Evolutionary conservation across 140 eudicot genomes (phyloP), one percentile per base, ranked within the genome.

Genomic region (Ambrosia hybrid): DNA sequence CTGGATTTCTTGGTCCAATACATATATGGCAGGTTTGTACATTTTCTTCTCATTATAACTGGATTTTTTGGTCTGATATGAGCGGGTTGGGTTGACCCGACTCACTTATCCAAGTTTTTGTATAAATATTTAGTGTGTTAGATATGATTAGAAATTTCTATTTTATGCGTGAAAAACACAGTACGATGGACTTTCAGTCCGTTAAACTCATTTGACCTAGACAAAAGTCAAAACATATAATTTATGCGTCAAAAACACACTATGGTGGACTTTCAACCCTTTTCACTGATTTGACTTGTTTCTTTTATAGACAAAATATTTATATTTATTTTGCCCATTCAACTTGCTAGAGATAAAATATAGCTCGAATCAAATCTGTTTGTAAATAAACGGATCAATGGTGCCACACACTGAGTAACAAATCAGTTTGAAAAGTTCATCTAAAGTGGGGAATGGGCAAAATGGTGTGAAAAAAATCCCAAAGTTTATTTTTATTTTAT

Each of bases 21-120:
- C 98, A 92, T 79, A 84, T 89, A 65, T 92, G 96, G 98, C 98
- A 89, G 96, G 98, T 92, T 14, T 16, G 88, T 83, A 26, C 37
- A 64, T 12, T 68, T 53, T 73, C 61, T 55, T 73, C 69, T 5
- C 71, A 43, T 67, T 67, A 30, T 56, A 21, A 21, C 30, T 21
- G 30, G 30, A 52, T 15, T 66, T 36, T 7, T 56, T 75, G 72
- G 57, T 66, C 37, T 57, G 68, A 45, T 9, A 3, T 67, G 45
- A 33, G 48, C 14, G 9, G 59, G 17, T 57, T 46, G 51, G 53
- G 56, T 17, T 38, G 17, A 71, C 57, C 75, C 56, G 3, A 57
- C 63, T 33, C 63, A 68, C 61, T 68, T 49, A 15, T 59, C 15
- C 6, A 63, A 7, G 16, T 53, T 11, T 61, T 61, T 61, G 30